Percentiles rank a stretch among this genome's conserved stretches.
Conservation (phyloP, 2,329 filamentous ascomycete genomes). For the Calonectria fujianensis region DNA sequence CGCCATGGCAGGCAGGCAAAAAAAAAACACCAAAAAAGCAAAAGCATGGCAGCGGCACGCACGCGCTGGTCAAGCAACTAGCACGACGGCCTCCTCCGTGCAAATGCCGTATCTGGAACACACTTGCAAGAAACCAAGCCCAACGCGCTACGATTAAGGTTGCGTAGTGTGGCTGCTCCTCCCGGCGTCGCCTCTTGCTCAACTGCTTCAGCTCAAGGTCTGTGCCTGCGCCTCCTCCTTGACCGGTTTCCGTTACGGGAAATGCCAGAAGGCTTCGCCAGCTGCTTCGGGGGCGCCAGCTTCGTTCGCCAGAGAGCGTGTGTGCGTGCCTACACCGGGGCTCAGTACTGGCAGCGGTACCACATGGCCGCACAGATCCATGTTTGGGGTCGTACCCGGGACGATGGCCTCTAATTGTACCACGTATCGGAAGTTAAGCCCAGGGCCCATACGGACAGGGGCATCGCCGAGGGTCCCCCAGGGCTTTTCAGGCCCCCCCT, state of each 20-base stretch:
- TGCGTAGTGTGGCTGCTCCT: constrained; percentile 17
- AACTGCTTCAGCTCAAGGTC: constrained; percentile 16
- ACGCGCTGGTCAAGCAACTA: background rate
- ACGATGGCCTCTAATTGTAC: constrained; percentile 44
- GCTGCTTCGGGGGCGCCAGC: background rate
- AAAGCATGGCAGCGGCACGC: background rate
- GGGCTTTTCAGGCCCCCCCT: background rate
- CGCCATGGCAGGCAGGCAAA: background rate
- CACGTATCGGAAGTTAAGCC: constrained; percentile 49
- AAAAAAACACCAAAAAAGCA: background rate
- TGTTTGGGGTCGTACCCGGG: constrained; percentile 32
- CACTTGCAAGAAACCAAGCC: no score
- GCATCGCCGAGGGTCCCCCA: background rate
- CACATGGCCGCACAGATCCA: constrained; percentile 50
- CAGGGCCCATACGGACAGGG: constrained; percentile 41
- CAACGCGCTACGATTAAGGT: constrained; percentile 20
- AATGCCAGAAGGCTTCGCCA: constrained; percentile 7
- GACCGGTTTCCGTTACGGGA: constrained; percentile 8
- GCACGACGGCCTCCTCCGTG: background rate
- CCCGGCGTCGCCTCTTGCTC: background rate
- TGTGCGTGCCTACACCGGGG: background rate
- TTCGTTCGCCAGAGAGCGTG: background rate
- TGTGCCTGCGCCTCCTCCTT: constrained; percentile 16
- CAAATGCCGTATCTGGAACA: background rate
- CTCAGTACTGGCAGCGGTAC: constrained; percentile 17